Evolutionary conservation across 805 yeast species (phyloP), one percentile per base, ranked within the genome.

Genomic region (Clavispora asparagi): DNA sequence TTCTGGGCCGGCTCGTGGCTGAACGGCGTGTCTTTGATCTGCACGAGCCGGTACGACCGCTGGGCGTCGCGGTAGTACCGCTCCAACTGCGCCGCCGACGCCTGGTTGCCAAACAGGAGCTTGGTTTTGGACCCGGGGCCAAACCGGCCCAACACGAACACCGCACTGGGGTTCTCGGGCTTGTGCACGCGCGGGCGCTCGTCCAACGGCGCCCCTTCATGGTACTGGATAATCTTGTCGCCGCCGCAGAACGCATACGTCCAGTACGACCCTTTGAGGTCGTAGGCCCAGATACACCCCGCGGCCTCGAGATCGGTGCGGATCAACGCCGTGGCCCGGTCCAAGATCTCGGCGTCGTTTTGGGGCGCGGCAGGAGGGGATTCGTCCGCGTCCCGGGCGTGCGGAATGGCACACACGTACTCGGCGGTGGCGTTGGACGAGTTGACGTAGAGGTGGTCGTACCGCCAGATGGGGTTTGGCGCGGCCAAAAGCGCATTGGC

Each of bases 211-310:
- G 48, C 50, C 19, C 61, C 61, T 38, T 67, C 67, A 51, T 77
- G 82, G 57, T 70, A 77, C 56, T 81, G 86, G 12, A 70, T 63
- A 33, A 81, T 58, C 39, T 70, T 67, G 47, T 69, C 73, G 6
- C 76, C 78, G 48, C 65, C 71, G 55, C 84, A 79, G 44, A 71
- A 72, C 4, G 70, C 74, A 51, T 74, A 78, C 11, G 76, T 73
- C 83, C 84, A 81, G 57, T 77, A 81, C n/a, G 73, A 76, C 32
- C 69, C 67, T 35, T 48, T 45, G 35, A 51, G 46, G 2, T 53
- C 56, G 50, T 51, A 51, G 17, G 57, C 54, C 49, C 47, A 53
- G 14, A 53, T 41, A 36, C 58, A 53, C 4, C 39, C 17, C 27
- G 41, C 28, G 9, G 29, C 16, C n/a, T 46, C 39, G 28, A 53